These are phyloP conservation scores for Carpinus viminea DNA, from an alignment of 306 rosid species.

Conservation along the genomic window DNA sequence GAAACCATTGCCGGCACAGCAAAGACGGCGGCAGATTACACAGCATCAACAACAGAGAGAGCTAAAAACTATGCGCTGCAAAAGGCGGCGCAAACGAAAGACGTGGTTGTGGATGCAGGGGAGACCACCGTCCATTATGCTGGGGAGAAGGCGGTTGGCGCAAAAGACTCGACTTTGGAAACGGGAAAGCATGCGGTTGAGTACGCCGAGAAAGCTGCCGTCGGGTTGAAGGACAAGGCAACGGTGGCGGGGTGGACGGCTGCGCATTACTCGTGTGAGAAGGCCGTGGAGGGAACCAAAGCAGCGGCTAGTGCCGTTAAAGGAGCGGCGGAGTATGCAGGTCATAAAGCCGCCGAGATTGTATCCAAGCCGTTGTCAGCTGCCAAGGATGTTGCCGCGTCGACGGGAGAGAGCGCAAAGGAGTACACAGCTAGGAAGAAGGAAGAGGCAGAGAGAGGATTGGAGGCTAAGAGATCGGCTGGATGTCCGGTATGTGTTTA, in stretches of 20 bases:
- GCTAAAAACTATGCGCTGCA: conserved; percentile 43
- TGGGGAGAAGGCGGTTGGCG: conserved; percentile 44
- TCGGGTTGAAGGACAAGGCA: conserved; percentile 58
- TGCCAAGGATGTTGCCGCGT: conserved; percentile 46
- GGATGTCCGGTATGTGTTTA: conserved; percentile 34
- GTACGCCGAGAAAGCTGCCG: conserved; percentile 45
- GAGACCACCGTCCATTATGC: conserved; percentile 38
- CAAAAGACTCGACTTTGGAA: conserved; percentile 42
- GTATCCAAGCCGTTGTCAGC: conserved; percentile 46
- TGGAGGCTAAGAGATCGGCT: conserved; percentile 32
- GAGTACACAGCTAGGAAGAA: conserved; percentile 75
- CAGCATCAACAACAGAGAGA: conserved; percentile 43
- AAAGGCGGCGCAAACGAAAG: conserved; percentile 31
- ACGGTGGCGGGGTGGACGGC: conserved; percentile 65
- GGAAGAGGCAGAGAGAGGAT: conserved; percentile 52
- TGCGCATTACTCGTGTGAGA: conserved; percentile 53
- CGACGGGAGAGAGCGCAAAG: conserved; percentile 65
- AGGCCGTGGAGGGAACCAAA: conserved; percentile 62
- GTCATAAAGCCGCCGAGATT: conserved; percentile 49
- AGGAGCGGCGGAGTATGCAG: conserved; percentile 57
- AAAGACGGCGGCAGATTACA: conserved; percentile 36
- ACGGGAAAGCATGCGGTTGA: conserved; percentile 40
- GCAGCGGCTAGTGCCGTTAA: conserved; percentile 42
- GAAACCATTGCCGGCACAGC: conserved; percentile 36
- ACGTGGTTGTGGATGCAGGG: conserved; percentile 27